These are phyloP conservation scores for Cyamopsis tetragonoloba DNA, from an alignment of 306 rosid species.

Conservation along the genomic window DNA sequence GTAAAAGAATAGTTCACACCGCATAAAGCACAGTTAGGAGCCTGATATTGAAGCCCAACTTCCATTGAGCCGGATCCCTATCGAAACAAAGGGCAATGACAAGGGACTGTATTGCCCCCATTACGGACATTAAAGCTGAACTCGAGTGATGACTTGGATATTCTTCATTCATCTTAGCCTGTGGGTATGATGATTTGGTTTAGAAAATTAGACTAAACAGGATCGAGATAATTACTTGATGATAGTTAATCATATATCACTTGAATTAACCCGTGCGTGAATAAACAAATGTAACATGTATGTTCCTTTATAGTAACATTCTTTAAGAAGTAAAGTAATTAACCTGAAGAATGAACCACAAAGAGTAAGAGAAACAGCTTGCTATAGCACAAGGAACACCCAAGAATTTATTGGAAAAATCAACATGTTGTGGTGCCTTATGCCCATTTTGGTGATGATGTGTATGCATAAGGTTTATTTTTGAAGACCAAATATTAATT, in stretches of 20 bases:
- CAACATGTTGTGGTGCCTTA: background rate
- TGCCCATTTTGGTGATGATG: constrained; percentile 16
- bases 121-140: constrained; percentile 33
- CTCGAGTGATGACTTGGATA: constrained; percentile 36
- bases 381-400: constrained; percentile 25
- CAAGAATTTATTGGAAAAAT: background rate
- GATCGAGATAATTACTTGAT: no score
- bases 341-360: constrained; percentile 49
- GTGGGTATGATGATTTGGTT: no score
- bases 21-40: constrained; percentile 32
- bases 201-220: no score
- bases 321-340: background rate
- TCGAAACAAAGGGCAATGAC: constrained; percentile 20
- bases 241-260: no score
- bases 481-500: constrained; percentile 32
- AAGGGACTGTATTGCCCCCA: constrained; percentile 2
- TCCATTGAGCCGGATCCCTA: constrained; percentile 34
- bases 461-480: constrained; percentile 29
- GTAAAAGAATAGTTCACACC: no score
- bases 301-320: no score
- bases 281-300: no score
- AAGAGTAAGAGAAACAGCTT: constrained; percentile 24
- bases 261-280: no score
- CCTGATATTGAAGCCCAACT: constrained; percentile 29
- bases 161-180: constrained; percentile 42